These are phyloP conservation scores for Aspergillus sclerotialis DNA, from an alignment of 2,329 filamentous ascomycete genomes.

Conservation along the genomic window DNA sequence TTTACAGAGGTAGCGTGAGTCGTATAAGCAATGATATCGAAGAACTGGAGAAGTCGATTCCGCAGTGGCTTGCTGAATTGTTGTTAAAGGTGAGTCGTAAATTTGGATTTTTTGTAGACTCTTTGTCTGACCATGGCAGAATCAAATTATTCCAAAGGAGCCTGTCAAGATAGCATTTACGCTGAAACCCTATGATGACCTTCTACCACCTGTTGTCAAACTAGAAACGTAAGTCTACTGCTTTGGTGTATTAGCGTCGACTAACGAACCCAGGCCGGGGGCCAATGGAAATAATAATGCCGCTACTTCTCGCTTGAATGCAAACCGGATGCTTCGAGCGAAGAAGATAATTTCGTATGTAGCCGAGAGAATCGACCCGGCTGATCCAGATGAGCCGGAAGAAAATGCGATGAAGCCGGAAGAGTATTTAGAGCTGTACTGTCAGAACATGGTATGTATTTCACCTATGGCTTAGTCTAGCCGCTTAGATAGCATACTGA, in stretches of 20 bases:
- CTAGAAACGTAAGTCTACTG: slow-evolving; percentile 54
- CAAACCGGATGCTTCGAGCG: slow-evolving; percentile 91
- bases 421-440: slow-evolving; percentile 91
- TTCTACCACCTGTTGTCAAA: slow-evolving; percentile 66
- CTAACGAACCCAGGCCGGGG: slow-evolving; percentile 12
- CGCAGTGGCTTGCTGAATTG: slow-evolving; percentile 87
- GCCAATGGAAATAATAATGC: slow-evolving; percentile 17
- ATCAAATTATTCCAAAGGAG: slow-evolving; percentile 79
- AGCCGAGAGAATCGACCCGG: slow-evolving; percentile 78
- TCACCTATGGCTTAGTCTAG: neutral
- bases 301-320: slow-evolving; percentile 83
- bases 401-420: slow-evolving; percentile 65
- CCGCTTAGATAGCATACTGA: slow-evolving; percentile 11
- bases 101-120: neutral
- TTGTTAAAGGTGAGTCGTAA: slow-evolving; percentile 55
- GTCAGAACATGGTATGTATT: slow-evolving; percentile 75
- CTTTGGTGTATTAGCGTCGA: neutral
- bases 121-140: slow-evolving; percentile 41
- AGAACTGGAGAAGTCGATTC: slow-evolving; percentile 75
- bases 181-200: slow-evolving; percentile 70
- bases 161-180: slow-evolving; percentile 93
- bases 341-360: slow-evolving; percentile 93
- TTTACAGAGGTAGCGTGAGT: slow-evolving; percentile 84
- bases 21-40: slow-evolving; percentile 71
- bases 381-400: slow-evolving; percentile 52